Percentiles rank a stretch among this genome's conserved stretches.
Conservation (phyloP, 495 filamentous ascomycete genomes). For the Platismatia glauca region DNA sequence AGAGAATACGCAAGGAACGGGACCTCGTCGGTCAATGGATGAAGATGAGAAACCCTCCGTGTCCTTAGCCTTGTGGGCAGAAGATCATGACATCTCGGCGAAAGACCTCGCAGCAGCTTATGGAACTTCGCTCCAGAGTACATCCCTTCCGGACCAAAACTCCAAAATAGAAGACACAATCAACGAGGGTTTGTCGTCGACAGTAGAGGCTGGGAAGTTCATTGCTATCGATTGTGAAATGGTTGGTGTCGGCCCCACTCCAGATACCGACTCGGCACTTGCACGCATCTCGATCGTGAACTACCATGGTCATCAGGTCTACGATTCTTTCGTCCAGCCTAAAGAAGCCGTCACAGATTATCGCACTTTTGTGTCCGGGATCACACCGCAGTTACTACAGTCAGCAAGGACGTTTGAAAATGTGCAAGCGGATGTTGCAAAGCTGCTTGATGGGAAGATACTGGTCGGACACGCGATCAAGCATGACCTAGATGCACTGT, state of each 20-base stretch:
- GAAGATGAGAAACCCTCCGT: constrained; percentile 23
- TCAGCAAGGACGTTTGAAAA: constrained; percentile 59
- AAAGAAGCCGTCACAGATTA: constrained; percentile 75
- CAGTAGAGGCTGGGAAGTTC: constrained; percentile 66
- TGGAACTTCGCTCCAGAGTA: constrained; percentile 22
- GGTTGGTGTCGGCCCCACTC: constrained; percentile 75
- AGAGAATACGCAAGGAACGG: constrained; percentile 6
- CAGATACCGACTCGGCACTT: constrained; percentile 57
- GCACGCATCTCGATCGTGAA: constrained; percentile 84
- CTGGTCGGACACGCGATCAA: constrained; percentile 85
- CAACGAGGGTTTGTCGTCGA: constrained; percentile 44
- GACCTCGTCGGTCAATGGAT: not conserved
- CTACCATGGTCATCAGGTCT: constrained; percentile 80
- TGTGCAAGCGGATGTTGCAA: constrained; percentile 63
- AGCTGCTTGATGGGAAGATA: constrained; percentile 62
- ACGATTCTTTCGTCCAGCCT: constrained; percentile 82
- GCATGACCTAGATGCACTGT: constrained; percentile 71
- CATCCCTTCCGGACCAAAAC: constrained; percentile 10
- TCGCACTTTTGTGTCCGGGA: constrained; percentile 75
- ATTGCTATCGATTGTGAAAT: constrained; percentile 95
- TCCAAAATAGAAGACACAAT: constrained; percentile 19
- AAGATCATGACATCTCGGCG: constrained; percentile 52
- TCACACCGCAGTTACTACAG: constrained; percentile 60
- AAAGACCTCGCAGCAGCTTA: constrained; percentile 56
- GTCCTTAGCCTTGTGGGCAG: constrained; percentile 37